Evolutionary conservation across 345 rosid genomes (phyloP).

Genomic region (Erysimum cheiranthoides): DNA sequence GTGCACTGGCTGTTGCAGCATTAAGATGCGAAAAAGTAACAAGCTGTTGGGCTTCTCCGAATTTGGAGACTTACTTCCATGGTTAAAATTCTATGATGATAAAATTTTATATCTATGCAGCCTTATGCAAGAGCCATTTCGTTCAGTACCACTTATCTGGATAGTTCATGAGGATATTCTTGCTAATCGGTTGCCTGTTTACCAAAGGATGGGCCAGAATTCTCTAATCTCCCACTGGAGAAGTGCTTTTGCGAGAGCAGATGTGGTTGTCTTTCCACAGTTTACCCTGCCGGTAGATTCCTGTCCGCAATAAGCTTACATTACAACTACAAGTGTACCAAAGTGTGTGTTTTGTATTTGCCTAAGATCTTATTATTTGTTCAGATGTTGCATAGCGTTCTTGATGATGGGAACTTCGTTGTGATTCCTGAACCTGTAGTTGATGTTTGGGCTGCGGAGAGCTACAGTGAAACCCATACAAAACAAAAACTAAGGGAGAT

Average conservation of each 20-base stretch:
- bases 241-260: conserved; percentile 77
- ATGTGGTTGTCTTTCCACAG: conserved; percentile 81
- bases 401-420: conserved; percentile 95
- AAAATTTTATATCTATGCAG: conserved; percentile 81
- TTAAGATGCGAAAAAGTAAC: conserved; percentile 19
- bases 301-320: conserved; percentile 31
- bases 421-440: conserved; percentile 92
- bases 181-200: conserved; percentile 74
- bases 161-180: conserved; percentile 88
- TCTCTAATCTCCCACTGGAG: conserved; percentile 78
- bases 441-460: conserved; percentile 94
- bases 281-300: conserved; percentile 75
- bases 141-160: conserved; percentile 89
- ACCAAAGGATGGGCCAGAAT: conserved; percentile 63
- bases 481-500: conserved; percentile 66
- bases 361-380: conserved; percentile 45
- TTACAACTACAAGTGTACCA: conserved; percentile 24
- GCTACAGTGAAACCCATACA: conserved; percentile 59
- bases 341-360: conserved; percentile 38
- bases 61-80: conserved; percentile 23
- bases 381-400: conserved; percentile 93
- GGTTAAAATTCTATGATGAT: conserved; percentile 53
- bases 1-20: conserved; percentile 25
- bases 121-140: conserved; percentile 99
- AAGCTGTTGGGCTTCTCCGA: conserved; percentile 29